phyloP scores from a whole-genome alignment of 139 green algal genomes.

The Chlamydomonas asymmetrica region DNA sequence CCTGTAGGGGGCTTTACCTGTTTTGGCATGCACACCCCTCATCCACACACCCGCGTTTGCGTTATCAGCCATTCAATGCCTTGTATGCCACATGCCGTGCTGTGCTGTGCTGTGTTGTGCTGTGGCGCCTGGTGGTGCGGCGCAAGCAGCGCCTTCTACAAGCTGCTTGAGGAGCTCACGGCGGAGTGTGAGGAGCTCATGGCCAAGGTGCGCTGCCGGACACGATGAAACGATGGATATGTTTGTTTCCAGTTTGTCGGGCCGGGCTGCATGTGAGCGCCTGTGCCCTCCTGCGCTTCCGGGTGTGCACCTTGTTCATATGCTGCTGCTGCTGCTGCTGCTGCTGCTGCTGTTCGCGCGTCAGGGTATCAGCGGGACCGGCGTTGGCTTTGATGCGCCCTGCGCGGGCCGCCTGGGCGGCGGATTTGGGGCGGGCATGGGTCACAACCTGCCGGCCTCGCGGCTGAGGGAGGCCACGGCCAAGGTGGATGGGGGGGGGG shows the following conservation, averaged over 20 bases:
- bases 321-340: background rate
- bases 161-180: conserved; percentile 86
- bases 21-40: background rate
- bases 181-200: conserved; percentile 86
- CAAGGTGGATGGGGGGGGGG: background rate
- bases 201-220: conserved; percentile 36
- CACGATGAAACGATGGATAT: background rate
- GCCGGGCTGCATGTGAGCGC: background rate
- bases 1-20: background rate
- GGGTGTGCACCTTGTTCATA: too few relatives aligned
- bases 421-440: conserved; percentile 37
- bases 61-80: background rate
- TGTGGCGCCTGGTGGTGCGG: background rate
- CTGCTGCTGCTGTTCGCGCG: background rate
- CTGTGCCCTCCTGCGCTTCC: background rate
- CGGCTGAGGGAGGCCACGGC: background rate
- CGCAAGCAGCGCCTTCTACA: conserved; percentile 74
- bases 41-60: too few relatives aligned
- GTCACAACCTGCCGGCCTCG: conserved; percentile 48
- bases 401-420: conserved; percentile 45
- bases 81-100: too few relatives aligned
- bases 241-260: background rate
- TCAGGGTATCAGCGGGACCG: conserved; percentile 63
- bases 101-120: background rate
- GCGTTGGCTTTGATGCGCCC: conserved; percentile 55